A percentile compares a stretch with the other conserved stretches of the same genome.
phyloP scores from a whole-genome alignment of 169 alveolate species.

The Eimeria mitis region DNA sequence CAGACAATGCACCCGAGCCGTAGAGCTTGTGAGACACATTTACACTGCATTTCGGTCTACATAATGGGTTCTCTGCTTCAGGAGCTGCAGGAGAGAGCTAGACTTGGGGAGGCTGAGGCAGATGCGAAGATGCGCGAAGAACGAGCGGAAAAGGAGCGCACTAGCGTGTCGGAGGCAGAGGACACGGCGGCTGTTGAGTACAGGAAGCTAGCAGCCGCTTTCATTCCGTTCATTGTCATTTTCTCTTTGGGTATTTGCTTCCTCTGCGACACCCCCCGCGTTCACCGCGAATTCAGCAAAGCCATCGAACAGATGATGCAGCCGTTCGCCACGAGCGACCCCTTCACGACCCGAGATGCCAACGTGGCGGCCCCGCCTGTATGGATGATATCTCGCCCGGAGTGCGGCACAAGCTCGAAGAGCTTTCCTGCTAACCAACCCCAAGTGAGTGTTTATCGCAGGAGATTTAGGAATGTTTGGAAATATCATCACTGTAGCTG shows the following conservation, averaged over 20 bases:
- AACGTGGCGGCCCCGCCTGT: conserved; percentile 30
- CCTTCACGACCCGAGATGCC: conserved; percentile 54
- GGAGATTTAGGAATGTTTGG: not conserved
- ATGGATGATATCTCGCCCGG: conserved; percentile 47
- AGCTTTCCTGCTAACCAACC: conserved; percentile 53
- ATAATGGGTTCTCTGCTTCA: not conserved
- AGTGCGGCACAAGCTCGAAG: conserved; percentile 1
- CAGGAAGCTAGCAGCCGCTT: conserved; percentile 21
- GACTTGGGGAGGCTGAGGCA: not conserved
- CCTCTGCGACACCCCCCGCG: conserved; percentile 66
- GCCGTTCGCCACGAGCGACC: conserved; percentile 59
- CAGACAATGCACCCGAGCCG: not conserved
- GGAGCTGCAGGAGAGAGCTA: conserved; percentile 60
- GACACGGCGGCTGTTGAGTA: conserved; percentile 40
- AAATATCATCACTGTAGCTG: not conserved
- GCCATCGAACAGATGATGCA: conserved; percentile 33
- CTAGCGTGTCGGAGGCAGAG: conserved; percentile 13
- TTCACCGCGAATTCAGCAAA: conserved; percentile 41
- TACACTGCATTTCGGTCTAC: not conserved
- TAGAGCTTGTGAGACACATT: not conserved
- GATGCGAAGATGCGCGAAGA: conserved; percentile 8
- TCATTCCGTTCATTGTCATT: conserved; percentile 34
- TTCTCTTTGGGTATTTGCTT: conserved; percentile 56
- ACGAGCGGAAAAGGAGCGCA: not conserved
- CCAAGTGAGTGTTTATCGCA: not conserved